Conservation (phyloP, 306 rosid genomes). For the Vachellia pachyceras region DNA sequence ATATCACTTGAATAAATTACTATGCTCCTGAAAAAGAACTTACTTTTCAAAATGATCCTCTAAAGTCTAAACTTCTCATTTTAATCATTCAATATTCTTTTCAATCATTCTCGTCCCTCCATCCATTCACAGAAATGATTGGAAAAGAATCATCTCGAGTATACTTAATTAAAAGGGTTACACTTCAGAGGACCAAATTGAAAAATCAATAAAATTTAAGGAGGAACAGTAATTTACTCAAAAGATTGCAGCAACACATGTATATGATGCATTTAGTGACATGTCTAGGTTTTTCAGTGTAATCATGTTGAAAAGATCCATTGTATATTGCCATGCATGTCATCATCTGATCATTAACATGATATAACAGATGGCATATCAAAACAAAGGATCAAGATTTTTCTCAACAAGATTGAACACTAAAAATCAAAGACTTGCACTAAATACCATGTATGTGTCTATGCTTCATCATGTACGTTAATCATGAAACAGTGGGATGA, state of each 20-base stretch:
- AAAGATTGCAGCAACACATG: background rate
- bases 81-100: background rate
- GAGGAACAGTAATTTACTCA: background rate
- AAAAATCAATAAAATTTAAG: background rate
- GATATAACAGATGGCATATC: background rate
- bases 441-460: background rate
- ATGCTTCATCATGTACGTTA: conserved; percentile 29
- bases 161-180: background rate
- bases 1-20: background rate
- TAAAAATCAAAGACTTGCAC: background rate
- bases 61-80: background rate
- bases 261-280: background rate
- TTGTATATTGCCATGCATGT: background rate
- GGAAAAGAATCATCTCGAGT: background rate
- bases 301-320: background rate
- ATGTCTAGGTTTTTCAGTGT: background rate
- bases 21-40: background rate
- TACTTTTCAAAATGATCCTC: background rate
- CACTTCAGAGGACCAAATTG: background rate
- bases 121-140: background rate
- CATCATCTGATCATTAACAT: background rate
- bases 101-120: background rate
- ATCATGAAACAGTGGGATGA: conserved; percentile 41
- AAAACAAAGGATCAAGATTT: background rate
- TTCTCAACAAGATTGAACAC: background rate